phyloP scores from a whole-genome alignment of 176 grass and related monocot genomes.

The Raddia guianensis region DNA sequence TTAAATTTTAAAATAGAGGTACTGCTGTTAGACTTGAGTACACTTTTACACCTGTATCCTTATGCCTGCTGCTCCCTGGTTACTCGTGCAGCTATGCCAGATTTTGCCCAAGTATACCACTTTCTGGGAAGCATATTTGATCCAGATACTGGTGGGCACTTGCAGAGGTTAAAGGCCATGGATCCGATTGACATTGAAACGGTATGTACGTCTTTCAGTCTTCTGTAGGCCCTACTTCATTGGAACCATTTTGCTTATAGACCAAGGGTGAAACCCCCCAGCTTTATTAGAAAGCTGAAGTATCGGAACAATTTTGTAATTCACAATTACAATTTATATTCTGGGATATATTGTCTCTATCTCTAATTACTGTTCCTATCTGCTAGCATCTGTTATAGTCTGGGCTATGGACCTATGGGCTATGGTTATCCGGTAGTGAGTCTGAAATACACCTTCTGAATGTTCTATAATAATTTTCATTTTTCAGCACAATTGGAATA shows the following conservation, averaged over 20 bases:
- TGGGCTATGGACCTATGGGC: background rate
- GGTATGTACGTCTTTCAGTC: constrained; percentile 34
- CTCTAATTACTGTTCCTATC: background rate
- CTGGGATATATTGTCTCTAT: background rate
- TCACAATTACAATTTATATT: background rate
- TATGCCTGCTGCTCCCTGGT: constrained; percentile 33
- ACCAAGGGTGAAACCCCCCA: too few relatives aligned
- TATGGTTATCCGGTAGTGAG: background rate
- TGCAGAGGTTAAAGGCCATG: constrained; percentile 88
- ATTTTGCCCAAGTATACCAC: constrained; percentile 89
- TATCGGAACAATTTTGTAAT: background rate
- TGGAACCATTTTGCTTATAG: background rate
- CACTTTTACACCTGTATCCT: constrained; percentile 31
- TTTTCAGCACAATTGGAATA: background rate
- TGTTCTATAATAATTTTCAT: background rate
- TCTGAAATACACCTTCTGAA: background rate
- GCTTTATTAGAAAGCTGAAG: too few relatives aligned
- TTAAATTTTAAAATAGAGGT: constrained; percentile 19
- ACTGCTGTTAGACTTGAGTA: background rate
- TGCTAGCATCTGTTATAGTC: constrained; percentile 11
- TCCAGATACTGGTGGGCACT: constrained; percentile 76
- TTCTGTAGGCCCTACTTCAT: background rate
- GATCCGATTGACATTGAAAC: constrained; percentile 93
- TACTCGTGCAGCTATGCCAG: constrained; percentile 68
- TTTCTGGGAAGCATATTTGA: constrained; percentile 97